These are phyloP conservation scores for Melocanna baccifera DNA, from an alignment of 176 grass and related monocot species.

Conservation along the genomic window DNA sequence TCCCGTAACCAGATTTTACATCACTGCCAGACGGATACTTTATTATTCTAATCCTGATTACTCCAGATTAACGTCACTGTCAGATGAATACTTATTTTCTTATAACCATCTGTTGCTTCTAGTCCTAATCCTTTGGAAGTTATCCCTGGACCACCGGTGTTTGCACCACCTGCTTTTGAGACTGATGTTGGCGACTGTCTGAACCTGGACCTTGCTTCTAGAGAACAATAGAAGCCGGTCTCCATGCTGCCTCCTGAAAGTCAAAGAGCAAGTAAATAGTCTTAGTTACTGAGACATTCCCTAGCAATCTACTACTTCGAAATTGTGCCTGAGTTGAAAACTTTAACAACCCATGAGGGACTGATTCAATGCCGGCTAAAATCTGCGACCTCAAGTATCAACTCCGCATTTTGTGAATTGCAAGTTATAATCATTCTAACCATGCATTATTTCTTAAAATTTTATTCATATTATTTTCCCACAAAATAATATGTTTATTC, in stretches of 20 bases:
- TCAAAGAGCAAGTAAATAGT: background rate
- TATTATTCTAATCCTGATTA: background rate
- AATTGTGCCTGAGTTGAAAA: background rate
- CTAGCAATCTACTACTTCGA: background rate
- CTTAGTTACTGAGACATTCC: too few relatives aligned
- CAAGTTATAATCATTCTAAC: background rate
- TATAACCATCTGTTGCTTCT: too few relatives aligned
- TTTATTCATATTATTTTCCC: background rate
- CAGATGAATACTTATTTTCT: too few relatives aligned
- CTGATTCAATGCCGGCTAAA: background rate
- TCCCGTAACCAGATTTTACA: background rate
- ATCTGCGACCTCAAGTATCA: background rate
- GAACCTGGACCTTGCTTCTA: background rate
- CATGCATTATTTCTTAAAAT: background rate
- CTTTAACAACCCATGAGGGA: background rate
- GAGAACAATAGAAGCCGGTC: background rate
- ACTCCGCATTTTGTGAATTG: background rate
- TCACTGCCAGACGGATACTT: background rate
- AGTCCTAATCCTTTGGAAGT: background rate
- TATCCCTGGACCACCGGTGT: background rate
- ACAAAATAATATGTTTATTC: background rate
- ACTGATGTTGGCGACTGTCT: background rate
- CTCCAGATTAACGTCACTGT: background rate
- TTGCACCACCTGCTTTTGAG: background rate
- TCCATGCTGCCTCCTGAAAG: background rate